Percentiles rank a stretch among this genome's conserved stretches.
Conservation (phyloP, 495 filamentous ascomycete genomes). For the Tuber aestivum region DNA sequence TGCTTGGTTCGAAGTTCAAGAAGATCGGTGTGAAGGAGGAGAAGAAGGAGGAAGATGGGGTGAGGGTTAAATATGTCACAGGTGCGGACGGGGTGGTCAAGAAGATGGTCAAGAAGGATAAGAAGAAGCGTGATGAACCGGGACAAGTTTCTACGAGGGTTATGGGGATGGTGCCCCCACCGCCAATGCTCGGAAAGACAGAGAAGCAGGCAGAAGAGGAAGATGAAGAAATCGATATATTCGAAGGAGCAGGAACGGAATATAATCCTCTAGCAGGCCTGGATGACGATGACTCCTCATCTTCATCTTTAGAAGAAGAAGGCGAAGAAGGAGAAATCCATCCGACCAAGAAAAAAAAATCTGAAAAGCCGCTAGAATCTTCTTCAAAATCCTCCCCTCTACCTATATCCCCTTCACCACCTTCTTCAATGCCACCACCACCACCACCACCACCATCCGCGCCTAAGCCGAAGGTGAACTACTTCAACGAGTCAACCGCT, state of each 20-base stretch:
- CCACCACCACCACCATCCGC: constrained; percentile 42
- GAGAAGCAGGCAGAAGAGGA: constrained; percentile 54
- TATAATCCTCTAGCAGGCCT: constrained; percentile 81
- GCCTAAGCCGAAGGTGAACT: constrained; percentile 40
- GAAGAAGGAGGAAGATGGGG: constrained; percentile 59
- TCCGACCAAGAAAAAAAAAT: constrained; percentile 28
- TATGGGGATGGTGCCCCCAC: constrained; percentile 57
- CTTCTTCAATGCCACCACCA: constrained; percentile 47
- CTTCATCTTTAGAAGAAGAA: constrained; percentile 43
- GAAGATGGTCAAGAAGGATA: constrained; percentile 63
- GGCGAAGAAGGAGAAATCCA: constrained; percentile 32
- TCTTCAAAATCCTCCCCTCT: background rate
- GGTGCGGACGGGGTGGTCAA: constrained; percentile 85
- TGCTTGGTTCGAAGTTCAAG: constrained; percentile 70
- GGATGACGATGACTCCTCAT: constrained; percentile 51
- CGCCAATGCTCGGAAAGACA: constrained; percentile 47
- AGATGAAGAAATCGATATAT: constrained; percentile 68
- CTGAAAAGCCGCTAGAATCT: background rate
- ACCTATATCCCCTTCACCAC: constrained; percentile 4
- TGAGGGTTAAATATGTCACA: constrained; percentile 74
- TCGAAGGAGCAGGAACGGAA: constrained; percentile 76
- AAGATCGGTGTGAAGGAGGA: constrained; percentile 60
- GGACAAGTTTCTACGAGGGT: constrained; percentile 45
- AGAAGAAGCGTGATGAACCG: constrained; percentile 41
- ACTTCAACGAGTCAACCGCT: constrained; percentile 40